Conservation (phyloP, 2,329 filamentous ascomycete species). For the Trichoderma aggressivum region DNA sequence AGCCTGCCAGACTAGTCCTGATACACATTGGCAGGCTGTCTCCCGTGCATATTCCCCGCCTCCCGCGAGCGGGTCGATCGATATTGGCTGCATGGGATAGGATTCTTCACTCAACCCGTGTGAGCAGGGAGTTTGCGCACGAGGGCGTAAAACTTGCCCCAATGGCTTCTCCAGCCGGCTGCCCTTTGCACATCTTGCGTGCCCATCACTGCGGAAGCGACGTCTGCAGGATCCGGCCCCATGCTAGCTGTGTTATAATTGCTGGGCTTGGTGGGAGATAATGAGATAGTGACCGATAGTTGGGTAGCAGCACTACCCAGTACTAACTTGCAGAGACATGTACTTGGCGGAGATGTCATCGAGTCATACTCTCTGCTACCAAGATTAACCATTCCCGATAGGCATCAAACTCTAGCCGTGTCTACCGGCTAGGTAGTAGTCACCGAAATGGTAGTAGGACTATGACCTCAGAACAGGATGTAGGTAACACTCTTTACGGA, state of each 20-base stretch:
- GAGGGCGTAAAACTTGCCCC: not conserved
- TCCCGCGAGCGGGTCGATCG: conserved; percentile 16
- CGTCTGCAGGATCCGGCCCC: not conserved
- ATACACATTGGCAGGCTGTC: not conserved
- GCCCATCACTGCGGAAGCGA: not conserved
- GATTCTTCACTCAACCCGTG: not conserved
- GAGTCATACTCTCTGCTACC: not conserved
- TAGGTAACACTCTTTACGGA: not conserved
- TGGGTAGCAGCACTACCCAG: not conserved
- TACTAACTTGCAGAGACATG: not conserved
- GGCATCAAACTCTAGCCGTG: not conserved
- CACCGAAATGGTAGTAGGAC: not conserved
- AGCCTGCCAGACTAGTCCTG: conserved; percentile 4
- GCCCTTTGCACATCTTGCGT: not conserved
- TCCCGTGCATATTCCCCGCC: conserved; percentile 13
- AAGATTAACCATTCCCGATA: not conserved
- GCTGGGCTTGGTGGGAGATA: not conserved
- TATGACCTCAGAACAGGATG: not conserved
- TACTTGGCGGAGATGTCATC: not conserved
- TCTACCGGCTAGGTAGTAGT: not conserved
- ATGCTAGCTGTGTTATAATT: not conserved
- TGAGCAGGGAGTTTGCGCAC: not conserved
- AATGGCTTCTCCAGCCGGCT: not conserved
- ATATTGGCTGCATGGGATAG: conserved; percentile 10
- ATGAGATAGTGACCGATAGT: not conserved